These are phyloP conservation scores for Kwoniella dendrophila DNA, from an alignment of 768 basidiomycete species.

Conservation along the genomic window DNA sequence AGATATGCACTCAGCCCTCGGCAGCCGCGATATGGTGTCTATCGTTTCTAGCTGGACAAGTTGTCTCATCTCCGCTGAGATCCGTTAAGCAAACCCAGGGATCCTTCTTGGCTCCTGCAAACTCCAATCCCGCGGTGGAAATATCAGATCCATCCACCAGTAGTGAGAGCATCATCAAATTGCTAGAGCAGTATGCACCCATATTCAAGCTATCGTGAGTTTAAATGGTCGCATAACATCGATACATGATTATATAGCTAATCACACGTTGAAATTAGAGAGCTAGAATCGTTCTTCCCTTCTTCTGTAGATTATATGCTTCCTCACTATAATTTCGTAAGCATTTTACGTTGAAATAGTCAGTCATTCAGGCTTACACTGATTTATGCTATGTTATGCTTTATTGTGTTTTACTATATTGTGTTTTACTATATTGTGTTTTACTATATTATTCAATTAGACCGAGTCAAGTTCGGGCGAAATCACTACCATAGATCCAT, in stretches of 20 bases:
- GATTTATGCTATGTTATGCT: neutral
- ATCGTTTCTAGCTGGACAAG: neutral
- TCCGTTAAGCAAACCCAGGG: neutral
- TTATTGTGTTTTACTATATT: neutral
- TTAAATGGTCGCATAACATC: neutral
- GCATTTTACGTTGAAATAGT: no score
- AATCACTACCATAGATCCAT: constrained; percentile 15
- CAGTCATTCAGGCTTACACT: no score
- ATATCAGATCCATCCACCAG: neutral
- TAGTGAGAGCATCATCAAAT: constrained; percentile 23
- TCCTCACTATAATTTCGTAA: constrained; percentile 36
- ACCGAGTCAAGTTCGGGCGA: constrained; percentile 8
- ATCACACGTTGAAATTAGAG: constrained; percentile 11
- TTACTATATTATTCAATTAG: neutral
- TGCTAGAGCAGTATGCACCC: constrained; percentile 42
- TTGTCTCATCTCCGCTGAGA: neutral
- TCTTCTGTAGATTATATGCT: constrained; percentile 51
- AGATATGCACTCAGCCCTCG: neutral
- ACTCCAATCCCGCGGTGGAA: neutral
- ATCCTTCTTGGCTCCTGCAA: neutral
- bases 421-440: no score
- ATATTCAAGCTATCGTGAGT: constrained; percentile 44
- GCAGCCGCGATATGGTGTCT: constrained; percentile 17
- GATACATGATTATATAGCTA: neutral
- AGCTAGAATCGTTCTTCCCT: constrained; percentile 40